Percentiles rank a stretch among this genome's conserved stretches.
Conservation (phyloP, 2,329 filamentous ascomycete genomes). For the Pseudogymnoascus sp. region DNA sequence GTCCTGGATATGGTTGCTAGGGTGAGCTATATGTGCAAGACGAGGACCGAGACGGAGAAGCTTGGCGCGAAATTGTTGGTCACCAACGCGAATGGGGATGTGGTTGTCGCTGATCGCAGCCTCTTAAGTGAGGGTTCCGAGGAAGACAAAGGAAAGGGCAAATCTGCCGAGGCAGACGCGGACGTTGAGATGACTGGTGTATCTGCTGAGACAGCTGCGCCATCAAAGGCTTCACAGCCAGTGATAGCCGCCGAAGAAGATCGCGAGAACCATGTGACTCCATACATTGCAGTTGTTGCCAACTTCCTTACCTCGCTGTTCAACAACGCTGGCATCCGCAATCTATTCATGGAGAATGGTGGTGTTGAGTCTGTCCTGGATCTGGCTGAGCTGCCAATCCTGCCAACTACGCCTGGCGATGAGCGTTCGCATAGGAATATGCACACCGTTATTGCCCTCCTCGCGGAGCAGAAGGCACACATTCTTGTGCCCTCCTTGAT, state of each 20-base stretch:
- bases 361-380: slow-evolving; percentile 81
- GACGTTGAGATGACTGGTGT: slow-evolving; percentile 64
- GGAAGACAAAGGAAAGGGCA: slow-evolving; percentile 35
- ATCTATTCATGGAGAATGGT: slow-evolving; percentile 66
- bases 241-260: slow-evolving; percentile 16
- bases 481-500: slow-evolving; percentile 76
- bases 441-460: slow-evolving; percentile 64
- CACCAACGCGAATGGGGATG: slow-evolving; percentile 49
- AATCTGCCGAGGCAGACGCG: slow-evolving; percentile 35
- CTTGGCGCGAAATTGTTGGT: slow-evolving; percentile 75
- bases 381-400: slow-evolving; percentile 71
- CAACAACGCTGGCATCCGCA: slow-evolving; percentile 25
- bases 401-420: slow-evolving; percentile 67
- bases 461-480: slow-evolving; percentile 75
- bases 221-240: slow-evolving; percentile 20
- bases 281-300: slow-evolving; percentile 66
- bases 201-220: slow-evolving; percentile 21
- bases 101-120: slow-evolving; percentile 47
- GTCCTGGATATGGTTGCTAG: slow-evolving; percentile 82
- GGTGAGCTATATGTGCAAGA: slow-evolving; percentile 65
- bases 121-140: slow-evolving; percentile 22
- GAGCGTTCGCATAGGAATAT: slow-evolving; percentile 62
- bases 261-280: slow-evolving; percentile 24
- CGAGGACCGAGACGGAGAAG: slow-evolving; percentile 59
- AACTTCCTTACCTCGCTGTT: slow-evolving; percentile 57